Conservation (phyloP, 2,329 filamentous ascomycete species). For the Aspergillus calidoustus region DNA sequence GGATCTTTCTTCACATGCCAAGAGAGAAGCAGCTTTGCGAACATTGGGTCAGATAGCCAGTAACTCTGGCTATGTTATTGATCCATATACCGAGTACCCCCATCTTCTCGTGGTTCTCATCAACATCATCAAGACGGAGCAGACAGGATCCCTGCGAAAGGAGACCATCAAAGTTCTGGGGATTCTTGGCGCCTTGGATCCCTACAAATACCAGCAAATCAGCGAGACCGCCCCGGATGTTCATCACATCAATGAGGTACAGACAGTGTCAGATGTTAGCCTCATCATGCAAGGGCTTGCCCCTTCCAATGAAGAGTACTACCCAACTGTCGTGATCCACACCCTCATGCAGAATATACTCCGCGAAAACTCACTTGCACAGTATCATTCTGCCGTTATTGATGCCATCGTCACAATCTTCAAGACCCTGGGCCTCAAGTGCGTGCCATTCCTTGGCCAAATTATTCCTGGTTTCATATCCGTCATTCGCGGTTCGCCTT, state of each 20-base stretch:
- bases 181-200: constrained; percentile 91
- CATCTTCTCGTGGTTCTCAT: constrained; percentile 91
- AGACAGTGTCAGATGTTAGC: constrained; percentile 84
- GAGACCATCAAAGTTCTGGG: constrained; percentile 97
- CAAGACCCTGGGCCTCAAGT: constrained; percentile 92
- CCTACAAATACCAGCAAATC: constrained; percentile 92
- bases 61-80: constrained; percentile 96
- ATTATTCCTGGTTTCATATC: constrained; percentile 93
- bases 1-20: constrained; percentile 86
- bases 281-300: constrained; percentile 97
- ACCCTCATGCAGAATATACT: constrained; percentile 84
- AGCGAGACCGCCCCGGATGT: constrained; percentile 86
- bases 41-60: constrained; percentile 91
- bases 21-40: constrained; percentile 87
- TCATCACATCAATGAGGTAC: constrained; percentile 69
- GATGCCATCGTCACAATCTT: constrained; percentile 99
- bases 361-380: constrained; percentile 84
- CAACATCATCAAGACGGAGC: constrained; percentile 91
- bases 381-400: constrained; percentile 91
- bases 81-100: constrained; percentile 93
- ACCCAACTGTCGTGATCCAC: constrained; percentile 96
- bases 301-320: constrained; percentile 97
- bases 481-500: constrained; percentile 81
- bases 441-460: constrained; percentile 89
- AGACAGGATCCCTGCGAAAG: constrained; percentile 80